A percentile compares a stretch with the other conserved stretches of the same genome.
Conservation (phyloP, 805 yeast genomes). For the Barnettozyma sp. region DNA sequence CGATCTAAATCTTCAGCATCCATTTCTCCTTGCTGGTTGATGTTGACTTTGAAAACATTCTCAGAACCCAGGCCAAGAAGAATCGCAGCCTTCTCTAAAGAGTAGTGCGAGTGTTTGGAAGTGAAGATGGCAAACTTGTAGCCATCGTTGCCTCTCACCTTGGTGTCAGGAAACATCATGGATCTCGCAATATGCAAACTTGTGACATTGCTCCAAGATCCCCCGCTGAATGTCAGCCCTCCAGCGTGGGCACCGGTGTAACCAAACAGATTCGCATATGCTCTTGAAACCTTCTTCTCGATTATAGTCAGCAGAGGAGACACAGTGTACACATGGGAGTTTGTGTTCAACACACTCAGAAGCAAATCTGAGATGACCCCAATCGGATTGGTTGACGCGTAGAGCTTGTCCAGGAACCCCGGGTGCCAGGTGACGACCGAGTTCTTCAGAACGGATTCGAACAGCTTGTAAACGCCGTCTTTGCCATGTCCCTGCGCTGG, state of each 20-base stretch:
- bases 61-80: conserved; percentile 63
- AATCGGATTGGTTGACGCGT: conserved; percentile 80
- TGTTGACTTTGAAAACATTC: conserved; percentile 56
- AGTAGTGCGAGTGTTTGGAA: conserved; percentile 68
- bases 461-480: conserved; percentile 39
- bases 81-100: conserved; percentile 76
- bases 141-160: conserved; percentile 45
- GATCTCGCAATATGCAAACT: conserved; percentile 73
- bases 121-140: conserved; percentile 64
- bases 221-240: conserved; percentile 82
- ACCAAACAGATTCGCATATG: conserved; percentile 64
- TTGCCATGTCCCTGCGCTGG: conserved; percentile 33
- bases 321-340: conserved; percentile 80
- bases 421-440: conserved; percentile 85
- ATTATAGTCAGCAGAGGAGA: conserved; percentile 73
- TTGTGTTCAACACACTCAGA: conserved; percentile 66
- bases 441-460: conserved; percentile 52
- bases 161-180: conserved; percentile 60
- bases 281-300: conserved; percentile 59
- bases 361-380: conserved; percentile 71
- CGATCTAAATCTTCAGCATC: conserved; percentile 38
- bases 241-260: conserved; percentile 53
- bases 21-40: conserved; percentile 52
- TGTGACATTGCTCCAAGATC: conserved; percentile 81
- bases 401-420: conserved; percentile 76